A percentile compares a stretch with the other conserved stretches of the same genome.
These are phyloP conservation scores for Malassezia nana DNA, from an alignment of 1,284 basidiomycete genomes.

Conservation along the genomic window DNA sequence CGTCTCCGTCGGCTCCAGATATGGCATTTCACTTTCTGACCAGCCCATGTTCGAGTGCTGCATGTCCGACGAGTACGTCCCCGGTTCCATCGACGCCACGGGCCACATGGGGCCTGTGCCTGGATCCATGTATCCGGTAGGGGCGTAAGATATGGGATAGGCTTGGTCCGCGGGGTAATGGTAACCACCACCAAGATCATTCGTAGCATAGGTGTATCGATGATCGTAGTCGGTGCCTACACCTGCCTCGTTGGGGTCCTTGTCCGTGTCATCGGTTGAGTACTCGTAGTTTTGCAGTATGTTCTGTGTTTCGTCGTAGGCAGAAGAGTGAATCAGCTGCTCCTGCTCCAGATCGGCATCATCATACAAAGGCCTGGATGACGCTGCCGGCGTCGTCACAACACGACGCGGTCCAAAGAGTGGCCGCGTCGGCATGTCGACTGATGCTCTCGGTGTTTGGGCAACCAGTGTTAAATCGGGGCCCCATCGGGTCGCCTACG, in stretches of 20 bases:
- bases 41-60: not conserved
- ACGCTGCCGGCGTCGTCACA: conserved; percentile 1
- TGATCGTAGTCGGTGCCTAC: not conserved
- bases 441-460: not conserved
- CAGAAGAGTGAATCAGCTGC: not conserved
- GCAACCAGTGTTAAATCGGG: not conserved
- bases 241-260: not conserved
- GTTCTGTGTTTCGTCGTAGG: not conserved
- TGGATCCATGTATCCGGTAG: not conserved
- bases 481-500: not conserved
- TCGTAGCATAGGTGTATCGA: not conserved
- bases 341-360: conserved; percentile 2
- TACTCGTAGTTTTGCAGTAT: conserved; percentile 1
- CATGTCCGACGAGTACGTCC: not conserved
- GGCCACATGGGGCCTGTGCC: not conserved
- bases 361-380: not conserved
- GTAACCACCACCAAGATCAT: not conserved
- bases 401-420: conserved; percentile 1
- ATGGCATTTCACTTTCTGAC: conserved; percentile 7
- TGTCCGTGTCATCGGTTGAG: not conserved
- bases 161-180: not conserved
- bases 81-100: not conserved
- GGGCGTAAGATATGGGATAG: not conserved
- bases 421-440: not conserved
- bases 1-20: conserved; percentile 3